These are phyloP conservation scores for Myrica gale DNA, from an alignment of 306 rosid species.

Conservation along the genomic window DNA sequence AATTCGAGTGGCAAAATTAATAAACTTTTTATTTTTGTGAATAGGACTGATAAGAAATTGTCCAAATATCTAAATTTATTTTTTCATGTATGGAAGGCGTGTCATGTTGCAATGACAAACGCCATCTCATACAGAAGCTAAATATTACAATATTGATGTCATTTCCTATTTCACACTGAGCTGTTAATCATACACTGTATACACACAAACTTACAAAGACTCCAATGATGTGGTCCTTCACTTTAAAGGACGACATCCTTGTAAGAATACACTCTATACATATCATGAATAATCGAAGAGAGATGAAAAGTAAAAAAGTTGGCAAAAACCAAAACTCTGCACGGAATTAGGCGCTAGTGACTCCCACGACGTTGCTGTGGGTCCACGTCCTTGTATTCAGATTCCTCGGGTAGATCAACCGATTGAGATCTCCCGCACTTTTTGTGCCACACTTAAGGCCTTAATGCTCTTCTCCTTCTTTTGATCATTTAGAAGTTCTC, in stretches of 20 bases:
- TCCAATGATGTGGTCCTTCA: background rate
- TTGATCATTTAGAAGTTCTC: conserved; percentile 39
- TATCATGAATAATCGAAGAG: background rate
- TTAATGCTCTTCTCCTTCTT: conserved; percentile 16
- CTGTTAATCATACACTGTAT: no score
- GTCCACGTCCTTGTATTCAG: background rate
- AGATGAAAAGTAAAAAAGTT: background rate
- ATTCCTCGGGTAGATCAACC: background rate
- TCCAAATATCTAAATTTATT: no score
- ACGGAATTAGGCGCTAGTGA: background rate
- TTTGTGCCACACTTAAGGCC: background rate
- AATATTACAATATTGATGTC: no score
- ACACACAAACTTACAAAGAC: no score
- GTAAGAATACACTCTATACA: background rate
- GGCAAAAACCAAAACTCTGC: background rate
- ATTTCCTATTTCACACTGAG: no score
- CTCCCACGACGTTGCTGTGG: background rate
- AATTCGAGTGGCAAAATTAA: no score
- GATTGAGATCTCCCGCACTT: background rate
- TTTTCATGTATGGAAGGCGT: no score
- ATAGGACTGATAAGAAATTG: no score
- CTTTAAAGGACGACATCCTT: background rate
- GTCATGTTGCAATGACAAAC: no score
- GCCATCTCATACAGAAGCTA: no score
- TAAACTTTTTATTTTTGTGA: no score